A percentile compares a stretch with the other conserved stretches of the same genome.
These are phyloP conservation scores for Rhodamnia rubescens DNA, from an alignment of 345 rosid species.

Conservation along the genomic window DNA sequence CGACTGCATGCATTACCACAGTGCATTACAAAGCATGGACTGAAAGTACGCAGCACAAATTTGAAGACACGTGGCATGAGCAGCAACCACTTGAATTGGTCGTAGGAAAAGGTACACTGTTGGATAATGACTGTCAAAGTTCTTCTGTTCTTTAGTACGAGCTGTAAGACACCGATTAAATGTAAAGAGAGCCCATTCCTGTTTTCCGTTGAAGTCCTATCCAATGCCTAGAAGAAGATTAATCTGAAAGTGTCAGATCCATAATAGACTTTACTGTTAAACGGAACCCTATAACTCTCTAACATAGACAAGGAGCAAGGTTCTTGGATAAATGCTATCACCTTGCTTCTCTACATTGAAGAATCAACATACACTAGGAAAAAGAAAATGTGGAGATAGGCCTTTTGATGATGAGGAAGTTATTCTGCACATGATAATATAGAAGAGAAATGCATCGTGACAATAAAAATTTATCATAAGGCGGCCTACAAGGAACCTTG, in stretches of 20 bases:
- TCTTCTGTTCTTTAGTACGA: background rate
- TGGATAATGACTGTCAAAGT: background rate
- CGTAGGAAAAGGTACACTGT: constrained; percentile 64
- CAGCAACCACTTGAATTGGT: constrained; percentile 76
- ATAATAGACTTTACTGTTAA: background rate
- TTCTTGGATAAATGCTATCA: background rate
- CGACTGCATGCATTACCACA: constrained; percentile 10
- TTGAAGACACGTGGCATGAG: constrained; percentile 87
- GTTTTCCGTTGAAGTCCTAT: background rate
- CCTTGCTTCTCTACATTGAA: background rate
- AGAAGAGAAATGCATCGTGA: background rate
- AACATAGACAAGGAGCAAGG: background rate
- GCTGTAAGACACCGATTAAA: background rate
- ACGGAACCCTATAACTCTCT: background rate
- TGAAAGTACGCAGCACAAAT: constrained; percentile 67
- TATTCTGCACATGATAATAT: background rate
- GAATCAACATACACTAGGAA: background rate
- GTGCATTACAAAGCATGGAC: constrained; percentile 93
- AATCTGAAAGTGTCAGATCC: background rate
- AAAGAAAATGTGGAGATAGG: background rate
- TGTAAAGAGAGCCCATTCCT: background rate
- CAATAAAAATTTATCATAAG: background rate
- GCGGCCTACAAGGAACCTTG: background rate
- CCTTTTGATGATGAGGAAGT: background rate
- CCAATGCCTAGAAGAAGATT: background rate